These are phyloP conservation scores for Chenopodium album DNA, from an alignment of 148 eudicot genomes.

Conservation along the genomic window DNA sequence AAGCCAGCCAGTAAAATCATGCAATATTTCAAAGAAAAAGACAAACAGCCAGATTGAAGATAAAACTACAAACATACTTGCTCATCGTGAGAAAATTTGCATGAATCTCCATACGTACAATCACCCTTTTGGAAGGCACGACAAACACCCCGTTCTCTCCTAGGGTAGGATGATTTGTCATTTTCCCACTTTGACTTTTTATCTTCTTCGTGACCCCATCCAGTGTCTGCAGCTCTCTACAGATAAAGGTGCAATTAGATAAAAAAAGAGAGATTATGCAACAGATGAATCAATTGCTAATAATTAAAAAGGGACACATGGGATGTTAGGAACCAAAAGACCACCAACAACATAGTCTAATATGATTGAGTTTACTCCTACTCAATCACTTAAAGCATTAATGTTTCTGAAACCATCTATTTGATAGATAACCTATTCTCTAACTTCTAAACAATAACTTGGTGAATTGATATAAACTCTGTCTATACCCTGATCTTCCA, in stretches of 20 bases:
- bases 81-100: slow-evolving; percentile 90
- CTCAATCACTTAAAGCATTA: neutral
- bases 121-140: slow-evolving; percentile 91
- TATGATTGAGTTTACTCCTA: neutral
- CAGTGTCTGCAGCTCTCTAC: neutral
- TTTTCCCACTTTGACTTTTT: neutral
- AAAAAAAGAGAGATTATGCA: neutral
- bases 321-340: neutral
- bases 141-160: slow-evolving; percentile 91
- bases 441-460: neutral
- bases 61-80: slow-evolving; percentile 37
- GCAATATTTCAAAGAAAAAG: neutral
- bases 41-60: neutral
- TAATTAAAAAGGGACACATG: neutral
- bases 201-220: neutral
- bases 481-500: neutral
- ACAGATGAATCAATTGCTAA: neutral
- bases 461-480: neutral
- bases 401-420: too few species aligned
- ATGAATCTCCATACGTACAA: slow-evolving; percentile 76
- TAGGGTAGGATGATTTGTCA: slow-evolving; percentile 4
- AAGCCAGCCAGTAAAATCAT: neutral
- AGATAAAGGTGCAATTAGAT: neutral
- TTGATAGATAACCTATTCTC: neutral
- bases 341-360: neutral